These are phyloP conservation scores for Zancudomyces culisetae DNA, from an alignment of 371 early-diverging fungal species.

Conservation along the genomic window DNA sequence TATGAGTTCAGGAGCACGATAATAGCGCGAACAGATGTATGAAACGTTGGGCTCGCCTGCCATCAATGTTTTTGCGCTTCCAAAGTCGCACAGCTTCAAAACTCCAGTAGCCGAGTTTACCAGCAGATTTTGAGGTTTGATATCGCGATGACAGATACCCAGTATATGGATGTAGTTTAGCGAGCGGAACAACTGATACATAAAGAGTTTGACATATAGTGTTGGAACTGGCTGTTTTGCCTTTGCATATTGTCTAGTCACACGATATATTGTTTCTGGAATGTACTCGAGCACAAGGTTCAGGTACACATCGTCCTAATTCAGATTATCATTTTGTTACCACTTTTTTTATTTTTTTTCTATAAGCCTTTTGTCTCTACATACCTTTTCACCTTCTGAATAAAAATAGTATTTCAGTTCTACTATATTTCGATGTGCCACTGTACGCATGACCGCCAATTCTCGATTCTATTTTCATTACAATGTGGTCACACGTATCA, in stretches of 20 bases:
- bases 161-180: slow-evolving; percentile 89
- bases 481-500: background rate
- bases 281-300: slow-evolving; percentile 84
- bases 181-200: slow-evolving; percentile 90
- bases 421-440: slow-evolving; percentile 77
- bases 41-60: slow-evolving; percentile 90
- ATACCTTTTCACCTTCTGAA: slow-evolving; percentile 35
- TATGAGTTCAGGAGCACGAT: slow-evolving; percentile 96
- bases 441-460: slow-evolving; percentile 82
- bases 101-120: slow-evolving; percentile 75
- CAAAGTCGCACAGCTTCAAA: slow-evolving; percentile 98
- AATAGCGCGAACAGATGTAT: slow-evolving; percentile 97
- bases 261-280: slow-evolving; percentile 85
- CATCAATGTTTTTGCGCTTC: slow-evolving; percentile 87
- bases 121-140: slow-evolving; percentile 97
- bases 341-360: background rate
- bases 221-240: slow-evolving; percentile 84
- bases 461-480: slow-evolving; percentile 58
- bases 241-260: slow-evolving; percentile 67
- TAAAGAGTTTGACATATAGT: slow-evolving; percentile 82
- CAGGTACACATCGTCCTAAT: slow-evolving; percentile 70
- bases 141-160: slow-evolving; percentile 94
- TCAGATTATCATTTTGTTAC: too few relatives aligned
- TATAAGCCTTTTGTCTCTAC: slow-evolving; percentile 17
- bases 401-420: slow-evolving; percentile 74